These are phyloP conservation scores for Citrus australasica DNA, from an alignment of 345 rosid genomes.

Conservation along the genomic window DNA sequence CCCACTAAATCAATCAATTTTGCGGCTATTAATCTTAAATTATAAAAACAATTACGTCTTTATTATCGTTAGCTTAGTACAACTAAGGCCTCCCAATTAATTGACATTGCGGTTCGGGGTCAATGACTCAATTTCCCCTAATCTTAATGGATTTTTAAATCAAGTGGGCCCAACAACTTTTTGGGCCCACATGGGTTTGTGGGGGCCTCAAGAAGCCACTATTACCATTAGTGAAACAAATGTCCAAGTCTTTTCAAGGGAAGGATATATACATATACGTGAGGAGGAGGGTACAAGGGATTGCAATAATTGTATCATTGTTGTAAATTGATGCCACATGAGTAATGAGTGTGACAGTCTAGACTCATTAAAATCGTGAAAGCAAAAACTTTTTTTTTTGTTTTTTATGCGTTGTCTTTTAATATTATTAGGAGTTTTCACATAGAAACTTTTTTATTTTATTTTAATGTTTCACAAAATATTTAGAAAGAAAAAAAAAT, in stretches of 20 bases:
- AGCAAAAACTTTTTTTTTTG: neutral
- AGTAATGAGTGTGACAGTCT: neutral
- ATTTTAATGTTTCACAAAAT: neutral
- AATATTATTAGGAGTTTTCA: neutral
- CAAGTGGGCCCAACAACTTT: too few species aligned
- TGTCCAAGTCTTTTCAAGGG: neutral
- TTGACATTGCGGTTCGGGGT: slow-evolving; percentile 1
- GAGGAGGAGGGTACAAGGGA: neutral
- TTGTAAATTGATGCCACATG: neutral
- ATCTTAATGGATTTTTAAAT: neutral
- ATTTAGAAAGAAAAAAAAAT: too few species aligned
- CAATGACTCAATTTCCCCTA: neutral
- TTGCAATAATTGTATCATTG: neutral
- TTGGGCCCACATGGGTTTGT: neutral
- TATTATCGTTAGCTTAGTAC: neutral
- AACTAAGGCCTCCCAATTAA: neutral
- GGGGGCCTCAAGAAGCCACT: neutral
- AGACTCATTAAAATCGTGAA: neutral
- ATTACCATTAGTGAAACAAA: neutral
- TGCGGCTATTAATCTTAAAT: slow-evolving; percentile 8
- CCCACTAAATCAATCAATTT: neutral
- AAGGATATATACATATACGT: too few species aligned
- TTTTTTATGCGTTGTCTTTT: neutral
- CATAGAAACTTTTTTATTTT: neutral
- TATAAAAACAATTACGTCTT: neutral